phyloP scores from a whole-genome alignment of 2,329 filamentous ascomycete species.

The Aphanoascus verrucosus region DNA sequence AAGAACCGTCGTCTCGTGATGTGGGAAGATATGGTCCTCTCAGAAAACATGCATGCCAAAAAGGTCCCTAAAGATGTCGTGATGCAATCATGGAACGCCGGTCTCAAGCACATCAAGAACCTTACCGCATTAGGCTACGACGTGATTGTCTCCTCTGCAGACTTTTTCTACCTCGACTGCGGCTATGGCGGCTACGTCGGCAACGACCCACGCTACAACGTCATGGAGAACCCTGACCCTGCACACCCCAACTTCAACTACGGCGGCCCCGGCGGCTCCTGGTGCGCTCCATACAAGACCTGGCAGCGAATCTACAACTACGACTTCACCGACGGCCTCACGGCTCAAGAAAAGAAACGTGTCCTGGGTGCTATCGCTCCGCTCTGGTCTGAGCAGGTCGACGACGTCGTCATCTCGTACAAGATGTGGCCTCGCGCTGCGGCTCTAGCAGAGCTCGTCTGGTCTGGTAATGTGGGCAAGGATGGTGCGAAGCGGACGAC shows the following conservation, averaged over 20 bases:
- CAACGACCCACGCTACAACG: slow-evolving; percentile 49
- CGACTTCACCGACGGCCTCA: slow-evolving; percentile 44
- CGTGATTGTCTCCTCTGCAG: slow-evolving; percentile 46
- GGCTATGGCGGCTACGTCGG: slow-evolving; percentile 44
- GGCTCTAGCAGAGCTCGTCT: slow-evolving; percentile 45
- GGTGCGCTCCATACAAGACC: slow-evolving; percentile 50
- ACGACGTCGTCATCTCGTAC: slow-evolving; percentile 41
- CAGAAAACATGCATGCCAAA: slow-evolving; percentile 34
- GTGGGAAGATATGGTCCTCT: slow-evolving; percentile 47
- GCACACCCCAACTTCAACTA: slow-evolving; percentile 44
- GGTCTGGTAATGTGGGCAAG: slow-evolving; percentile 45
- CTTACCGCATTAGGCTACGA: slow-evolving; percentile 43
- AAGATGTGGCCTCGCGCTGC: slow-evolving; percentile 49
- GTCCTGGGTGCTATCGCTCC: slow-evolving; percentile 44
- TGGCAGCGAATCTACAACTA: slow-evolving; percentile 52
- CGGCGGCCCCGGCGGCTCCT: slow-evolving; percentile 44
- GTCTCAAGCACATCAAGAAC: slow-evolving; percentile 42
- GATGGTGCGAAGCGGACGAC: slow-evolving; percentile 44
- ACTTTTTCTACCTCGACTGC: slow-evolving; percentile 49
- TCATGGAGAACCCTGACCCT: slow-evolving; percentile 42
- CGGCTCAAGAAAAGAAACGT: slow-evolving; percentile 37
- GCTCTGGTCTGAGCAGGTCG: slow-evolving; percentile 47
- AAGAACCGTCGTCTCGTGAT: slow-evolving; percentile 44
- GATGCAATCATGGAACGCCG: slow-evolving; percentile 48
- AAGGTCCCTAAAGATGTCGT: slow-evolving; percentile 43